These are phyloP conservation scores for Daldinia concentrica DNA, from an alignment of 495 filamentous ascomycete genomes.

Conservation along the genomic window DNA sequence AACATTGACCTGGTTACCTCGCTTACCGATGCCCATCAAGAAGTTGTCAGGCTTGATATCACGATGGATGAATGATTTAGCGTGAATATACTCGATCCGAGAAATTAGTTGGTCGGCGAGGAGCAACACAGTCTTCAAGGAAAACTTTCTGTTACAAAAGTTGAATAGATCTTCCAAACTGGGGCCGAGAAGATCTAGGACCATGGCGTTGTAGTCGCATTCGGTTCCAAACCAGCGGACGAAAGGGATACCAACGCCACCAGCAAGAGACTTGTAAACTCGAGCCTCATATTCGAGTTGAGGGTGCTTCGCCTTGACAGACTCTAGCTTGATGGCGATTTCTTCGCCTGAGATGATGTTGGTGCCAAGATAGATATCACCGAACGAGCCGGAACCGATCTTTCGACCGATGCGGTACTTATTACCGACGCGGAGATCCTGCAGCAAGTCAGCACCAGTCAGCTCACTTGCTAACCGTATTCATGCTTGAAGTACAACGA, in stretches of 20 bases:
- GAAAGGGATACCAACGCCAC: conserved; percentile 98
- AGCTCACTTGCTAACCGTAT: background rate
- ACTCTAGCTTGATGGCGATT: conserved; percentile 99
- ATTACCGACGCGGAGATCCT: conserved; percentile 99
- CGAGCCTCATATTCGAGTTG: conserved; percentile 99
- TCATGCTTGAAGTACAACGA: background rate
- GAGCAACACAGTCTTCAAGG: conserved; percentile 97
- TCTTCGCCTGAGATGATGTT: conserved; percentile 99
- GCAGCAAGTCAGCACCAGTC: conserved; percentile 26
- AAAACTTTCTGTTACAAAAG: conserved; percentile 99
- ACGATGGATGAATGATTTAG: conserved; percentile 99
- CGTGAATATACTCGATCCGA: conserved; percentile 99
- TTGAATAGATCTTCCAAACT: conserved; percentile 99
- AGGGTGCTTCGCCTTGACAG: conserved; percentile 99
- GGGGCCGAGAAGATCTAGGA: conserved; percentile 95
- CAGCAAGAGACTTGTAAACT: conserved; percentile 99
- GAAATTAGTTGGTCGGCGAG: conserved; percentile 99
- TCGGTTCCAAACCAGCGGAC: conserved; percentile 99
- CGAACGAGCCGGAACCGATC: conserved; percentile 98
- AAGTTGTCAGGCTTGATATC: conserved; percentile 99
- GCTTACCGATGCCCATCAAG: conserved; percentile 99
- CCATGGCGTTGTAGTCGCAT: conserved; percentile 99
- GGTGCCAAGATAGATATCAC: conserved; percentile 99
- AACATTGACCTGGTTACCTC: conserved; percentile 99
- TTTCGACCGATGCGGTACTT: conserved; percentile 99